These are phyloP conservation scores for Macadamia tetraphylla DNA, from an alignment of 164 flowering plant species.

Conservation along the genomic window DNA sequence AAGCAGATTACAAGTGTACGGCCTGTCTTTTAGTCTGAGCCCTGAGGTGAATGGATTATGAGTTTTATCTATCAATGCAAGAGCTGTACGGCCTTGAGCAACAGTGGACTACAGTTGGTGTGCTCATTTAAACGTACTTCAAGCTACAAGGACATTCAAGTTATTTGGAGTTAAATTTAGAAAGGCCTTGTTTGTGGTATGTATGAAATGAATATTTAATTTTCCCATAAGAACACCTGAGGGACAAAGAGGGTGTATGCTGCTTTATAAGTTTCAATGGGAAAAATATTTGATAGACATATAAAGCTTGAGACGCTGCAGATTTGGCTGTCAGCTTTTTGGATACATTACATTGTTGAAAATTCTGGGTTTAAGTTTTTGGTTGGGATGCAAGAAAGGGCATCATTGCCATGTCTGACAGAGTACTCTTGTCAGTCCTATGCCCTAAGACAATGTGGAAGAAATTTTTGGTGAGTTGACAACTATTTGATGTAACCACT, in stretches of 20 bases:
- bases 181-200: constrained; percentile 9
- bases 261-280: constrained; percentile 14
- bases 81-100: neutral
- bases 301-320: constrained; percentile 11
- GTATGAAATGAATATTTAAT: constrained; percentile 19
- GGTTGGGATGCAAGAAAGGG: neutral
- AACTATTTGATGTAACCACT: no score
- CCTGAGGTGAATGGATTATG: constrained; percentile 4
- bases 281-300: constrained; percentile 9
- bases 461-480: neutral
- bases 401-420: constrained; percentile 8
- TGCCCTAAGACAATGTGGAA: neutral
- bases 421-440: neutral
- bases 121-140: neutral
- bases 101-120: constrained; percentile 2
- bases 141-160: constrained; percentile 1
- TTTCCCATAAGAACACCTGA: constrained; percentile 13
- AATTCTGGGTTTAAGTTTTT: constrained; percentile 10
- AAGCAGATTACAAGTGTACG: constrained; percentile 7
- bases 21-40: constrained; percentile 8
- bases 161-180: constrained; percentile 2
- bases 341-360: constrained; percentile 7
- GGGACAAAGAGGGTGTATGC: constrained; percentile 21
- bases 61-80: constrained; percentile 7
- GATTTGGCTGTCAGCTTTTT: constrained; percentile 4